Evolutionary conservation across 208 protist species (phyloP), one percentile per base, ranked within the genome.

Genomic region (Trypanosoma lewisi): DNA sequence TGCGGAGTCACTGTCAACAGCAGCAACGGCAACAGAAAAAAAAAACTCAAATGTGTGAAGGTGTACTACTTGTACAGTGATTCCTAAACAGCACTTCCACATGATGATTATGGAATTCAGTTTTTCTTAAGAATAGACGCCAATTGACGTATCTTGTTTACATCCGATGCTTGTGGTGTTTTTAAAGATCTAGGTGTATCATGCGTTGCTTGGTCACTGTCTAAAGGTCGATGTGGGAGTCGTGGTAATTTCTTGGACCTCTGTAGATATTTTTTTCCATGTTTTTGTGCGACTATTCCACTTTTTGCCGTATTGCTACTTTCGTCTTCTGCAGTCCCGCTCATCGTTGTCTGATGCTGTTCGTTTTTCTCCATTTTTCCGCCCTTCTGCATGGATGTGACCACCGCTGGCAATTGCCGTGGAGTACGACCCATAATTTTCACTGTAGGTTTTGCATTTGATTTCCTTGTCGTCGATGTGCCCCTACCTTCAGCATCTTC

Each of bases 111-210:
- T 16, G 7, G 7, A 4, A 33, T 23, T 28, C 6, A 7, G 44
- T 63, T 34, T 41, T 36, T 37, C 33, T 51, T 51, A 5, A 67
- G 41, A 42, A 67, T 39, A 33, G 51, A 67, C n/a, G 62, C 62
- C n/a, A 67, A 25, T 41, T 30, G 30, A 19, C 49, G 31, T 49
- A 67, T 58, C 16, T 42, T 57, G n/a, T 69, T 33, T 27, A 33
- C 4, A 19, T 61, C 51, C 19, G 19, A 23, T 2, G 59, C 11
- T 12, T 19, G 16, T 27, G 47, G 36, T 28, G 21, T 55, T 34
- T 33, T 64, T 28, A 47, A 21, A 16, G 2, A 19, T 25, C 36
- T 64, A 47, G 12, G 31, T 11, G 14, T 45, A 37, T 45, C 36
- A 48, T 14, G 23, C 23, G 17, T 47, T 44, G 17, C 17, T 17